A percentile compares a stretch with the other conserved stretches of the same genome.
Evolutionary conservation across 805 yeast species (phyloP).

Genomic region (Cyberlindnera maritima): DNA sequence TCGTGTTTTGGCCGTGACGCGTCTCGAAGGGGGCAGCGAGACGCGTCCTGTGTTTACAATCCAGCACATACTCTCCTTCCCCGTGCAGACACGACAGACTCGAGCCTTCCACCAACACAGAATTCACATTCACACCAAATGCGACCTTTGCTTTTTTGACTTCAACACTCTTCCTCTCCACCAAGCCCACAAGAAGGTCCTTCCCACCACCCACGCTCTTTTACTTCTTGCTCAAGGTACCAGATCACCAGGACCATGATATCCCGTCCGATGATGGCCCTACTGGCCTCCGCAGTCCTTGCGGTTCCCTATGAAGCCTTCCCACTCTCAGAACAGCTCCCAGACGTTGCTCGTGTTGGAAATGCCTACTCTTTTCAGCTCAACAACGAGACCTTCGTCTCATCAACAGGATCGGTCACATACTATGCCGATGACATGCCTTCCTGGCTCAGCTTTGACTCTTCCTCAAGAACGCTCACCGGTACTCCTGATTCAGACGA

Average conservation of each 20-base stretch:
- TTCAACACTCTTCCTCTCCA: background rate
- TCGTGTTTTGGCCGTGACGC: constrained; percentile 4
- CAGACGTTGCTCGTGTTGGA: constrained; percentile 79
- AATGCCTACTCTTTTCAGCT: constrained; percentile 61
- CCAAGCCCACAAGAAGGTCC: background rate
- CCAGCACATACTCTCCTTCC: background rate
- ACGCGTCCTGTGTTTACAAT: constrained; percentile 4
- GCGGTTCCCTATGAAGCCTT: constrained; percentile 59
- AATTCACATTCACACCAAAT: too few species aligned
- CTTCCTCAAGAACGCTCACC: constrained; percentile 51
- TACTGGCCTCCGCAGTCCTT: constrained; percentile 19
- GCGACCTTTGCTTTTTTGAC: constrained; percentile 1
- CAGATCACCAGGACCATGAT: background rate
- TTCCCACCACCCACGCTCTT: background rate
- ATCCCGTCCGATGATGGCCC: constrained; percentile 1
- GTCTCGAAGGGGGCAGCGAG: constrained; percentile 1
- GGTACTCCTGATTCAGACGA: constrained; percentile 61
- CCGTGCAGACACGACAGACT: background rate
- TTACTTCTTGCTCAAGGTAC: background rate
- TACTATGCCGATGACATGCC: constrained; percentile 66
- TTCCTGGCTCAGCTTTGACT: constrained; percentile 74
- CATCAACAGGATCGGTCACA: constrained; percentile 41
- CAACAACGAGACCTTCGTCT: constrained; percentile 65
- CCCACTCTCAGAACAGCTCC: constrained; percentile 81
- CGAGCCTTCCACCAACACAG: background rate